phyloP scores from a whole-genome alignment of 2,329 filamentous ascomycete genomes.

The Ceratocystis huliohia region DNA sequence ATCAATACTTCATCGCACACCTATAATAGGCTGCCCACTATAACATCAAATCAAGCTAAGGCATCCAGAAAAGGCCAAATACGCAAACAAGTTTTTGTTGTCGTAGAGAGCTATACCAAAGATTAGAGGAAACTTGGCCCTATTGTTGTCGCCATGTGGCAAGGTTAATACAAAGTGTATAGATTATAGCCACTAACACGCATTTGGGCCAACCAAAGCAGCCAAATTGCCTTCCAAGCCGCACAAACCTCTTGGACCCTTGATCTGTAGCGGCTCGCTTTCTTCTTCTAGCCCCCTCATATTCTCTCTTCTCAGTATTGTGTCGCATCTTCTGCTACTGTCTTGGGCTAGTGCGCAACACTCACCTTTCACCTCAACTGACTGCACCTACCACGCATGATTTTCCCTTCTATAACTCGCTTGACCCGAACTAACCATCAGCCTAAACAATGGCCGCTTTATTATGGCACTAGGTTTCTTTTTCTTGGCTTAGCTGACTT shows the following conservation, averaged over 20 bases:
- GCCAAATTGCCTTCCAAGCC: background rate
- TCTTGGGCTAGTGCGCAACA: background rate
- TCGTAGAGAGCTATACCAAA: background rate
- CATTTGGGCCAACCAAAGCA: background rate
- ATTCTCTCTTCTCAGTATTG: background rate
- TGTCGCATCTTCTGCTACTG: background rate
- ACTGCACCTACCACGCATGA: constrained; percentile 6
- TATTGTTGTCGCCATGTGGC: background rate
- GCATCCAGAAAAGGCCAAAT: background rate
- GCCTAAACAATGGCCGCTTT: background rate
- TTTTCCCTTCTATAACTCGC: constrained; percentile 1
- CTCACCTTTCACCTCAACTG: constrained; percentile 2
- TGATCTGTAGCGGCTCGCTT: background rate
- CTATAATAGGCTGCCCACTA: background rate
- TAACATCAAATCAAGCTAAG: background rate
- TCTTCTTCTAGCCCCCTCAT: background rate
- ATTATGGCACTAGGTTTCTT: background rate
- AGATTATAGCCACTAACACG: background rate
- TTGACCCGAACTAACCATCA: background rate
- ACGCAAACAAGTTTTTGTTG: background rate
- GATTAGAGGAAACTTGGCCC: background rate
- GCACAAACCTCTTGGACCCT: background rate
- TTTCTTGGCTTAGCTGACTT: background rate
- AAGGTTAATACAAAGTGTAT: background rate
- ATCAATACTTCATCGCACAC: background rate